Evolutionary conservation across 805 yeast genomes (phyloP).

Genomic region (Ogataea wickerhamii): DNA sequence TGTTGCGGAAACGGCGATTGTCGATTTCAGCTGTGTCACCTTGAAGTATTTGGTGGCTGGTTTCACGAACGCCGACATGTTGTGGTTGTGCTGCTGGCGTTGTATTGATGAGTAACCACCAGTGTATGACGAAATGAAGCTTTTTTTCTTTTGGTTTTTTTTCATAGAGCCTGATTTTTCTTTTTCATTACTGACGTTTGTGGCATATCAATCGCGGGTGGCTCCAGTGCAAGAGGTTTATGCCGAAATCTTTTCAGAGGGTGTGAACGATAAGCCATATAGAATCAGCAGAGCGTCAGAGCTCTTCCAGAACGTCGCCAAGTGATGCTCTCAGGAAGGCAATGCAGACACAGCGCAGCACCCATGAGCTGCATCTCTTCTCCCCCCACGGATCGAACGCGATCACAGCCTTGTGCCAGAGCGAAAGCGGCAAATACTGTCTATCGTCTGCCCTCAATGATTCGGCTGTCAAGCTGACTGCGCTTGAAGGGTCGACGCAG

Average conservation of each 20-base stretch:
- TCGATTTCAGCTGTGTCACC: slow-evolving; percentile 74
- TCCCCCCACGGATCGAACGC: slow-evolving; percentile 10
- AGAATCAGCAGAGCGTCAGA: no score
- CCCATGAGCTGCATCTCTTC: slow-evolving; percentile 2
- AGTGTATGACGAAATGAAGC: no score
- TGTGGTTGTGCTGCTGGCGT: no score
- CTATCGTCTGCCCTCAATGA: slow-evolving; percentile 11
- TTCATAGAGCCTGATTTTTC: no score
- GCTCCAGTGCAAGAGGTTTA: no score
- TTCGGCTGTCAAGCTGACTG: slow-evolving; percentile 9
- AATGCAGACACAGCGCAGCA: background rate
- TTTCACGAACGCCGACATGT: slow-evolving; percentile 15
- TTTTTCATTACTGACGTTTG: no score
- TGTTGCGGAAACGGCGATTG: slow-evolving; percentile 77
- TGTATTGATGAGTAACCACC: no score
- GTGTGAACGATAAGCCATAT: no score
- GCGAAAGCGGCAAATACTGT: slow-evolving; percentile 8
- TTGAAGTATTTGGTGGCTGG: slow-evolving; percentile 43
- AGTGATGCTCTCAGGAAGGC: background rate
- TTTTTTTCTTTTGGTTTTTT: no score
- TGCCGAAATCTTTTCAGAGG: no score
- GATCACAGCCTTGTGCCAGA: slow-evolving; percentile 10
- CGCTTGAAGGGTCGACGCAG: slow-evolving; percentile 1
- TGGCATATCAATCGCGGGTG: no score
- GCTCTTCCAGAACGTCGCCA: no score